Percentiles rank a stretch among this genome's conserved stretches.
Conservation (phyloP, 805 yeast species). For the Lipomyces yamadae region DNA sequence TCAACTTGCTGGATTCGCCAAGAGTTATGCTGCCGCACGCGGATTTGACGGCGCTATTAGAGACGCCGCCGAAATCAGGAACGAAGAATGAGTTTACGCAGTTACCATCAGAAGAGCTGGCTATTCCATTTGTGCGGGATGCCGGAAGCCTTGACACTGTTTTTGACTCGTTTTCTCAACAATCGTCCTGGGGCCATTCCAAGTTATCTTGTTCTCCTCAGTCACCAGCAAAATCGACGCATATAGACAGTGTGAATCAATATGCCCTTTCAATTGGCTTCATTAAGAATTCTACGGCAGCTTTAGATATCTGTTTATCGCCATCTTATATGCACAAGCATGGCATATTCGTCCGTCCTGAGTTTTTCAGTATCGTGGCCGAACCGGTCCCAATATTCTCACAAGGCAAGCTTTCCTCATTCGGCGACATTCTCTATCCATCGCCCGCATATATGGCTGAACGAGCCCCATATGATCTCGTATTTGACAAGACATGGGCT, state of each 20-base stretch:
- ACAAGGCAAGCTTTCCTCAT: slow-evolving; percentile 36
- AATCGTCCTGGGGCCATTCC: slow-evolving; percentile 34
- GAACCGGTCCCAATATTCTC: slow-evolving; percentile 39
- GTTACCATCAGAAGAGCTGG: slow-evolving; percentile 19
- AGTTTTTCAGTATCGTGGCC: slow-evolving; percentile 29
- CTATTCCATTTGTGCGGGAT: slow-evolving; percentile 4
- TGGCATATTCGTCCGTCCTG: slow-evolving; percentile 38
- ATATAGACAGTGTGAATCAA: slow-evolving; percentile 19
- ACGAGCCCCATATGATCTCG: slow-evolving; percentile 23
- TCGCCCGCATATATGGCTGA: slow-evolving; percentile 38
- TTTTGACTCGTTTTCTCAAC: slow-evolving; percentile 29
- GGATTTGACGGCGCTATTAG: slow-evolving; percentile 26
- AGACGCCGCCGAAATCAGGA: slow-evolving; percentile 23
- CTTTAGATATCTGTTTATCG: slow-evolving; percentile 36
- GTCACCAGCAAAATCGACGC: slow-evolving; percentile 25
- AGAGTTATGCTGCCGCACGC: slow-evolving; percentile 38
- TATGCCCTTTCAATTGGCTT: slow-evolving; percentile 36
- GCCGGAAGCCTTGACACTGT: slow-evolving; percentile 2
- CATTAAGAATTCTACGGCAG: slow-evolving; percentile 32
- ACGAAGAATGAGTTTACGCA: slow-evolving; percentile 29
- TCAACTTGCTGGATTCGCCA: slow-evolving; percentile 38
- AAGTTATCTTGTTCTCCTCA: slow-evolving; percentile 27
- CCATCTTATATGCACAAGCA: slow-evolving; percentile 36
- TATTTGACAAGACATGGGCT: slow-evolving; percentile 34
- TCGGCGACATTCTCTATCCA: slow-evolving; percentile 38